Evolutionary conservation across 352 stramenopile genomes (phyloP).

Genomic region (Phytophthora capsici): DNA sequence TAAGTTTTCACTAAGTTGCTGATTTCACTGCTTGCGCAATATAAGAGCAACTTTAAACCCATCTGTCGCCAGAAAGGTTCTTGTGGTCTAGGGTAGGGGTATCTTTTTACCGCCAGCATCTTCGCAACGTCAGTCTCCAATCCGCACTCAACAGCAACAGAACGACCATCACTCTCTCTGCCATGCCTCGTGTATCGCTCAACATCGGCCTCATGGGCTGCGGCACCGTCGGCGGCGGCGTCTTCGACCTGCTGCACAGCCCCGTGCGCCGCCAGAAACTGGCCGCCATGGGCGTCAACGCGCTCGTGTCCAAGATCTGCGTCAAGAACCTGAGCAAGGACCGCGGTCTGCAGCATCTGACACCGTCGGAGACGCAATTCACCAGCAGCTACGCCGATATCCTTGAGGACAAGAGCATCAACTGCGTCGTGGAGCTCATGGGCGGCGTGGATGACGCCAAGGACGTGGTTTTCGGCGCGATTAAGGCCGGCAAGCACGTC

Average conservation of each 20-base stretch:
- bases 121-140: conserved; percentile 18
- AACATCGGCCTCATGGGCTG: conserved; percentile 91
- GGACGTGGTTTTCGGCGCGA: conserved; percentile 92
- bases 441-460: conserved; percentile 95
- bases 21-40: conserved; percentile 12
- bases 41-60: neutral
- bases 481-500: conserved; percentile 93
- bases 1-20: neutral
- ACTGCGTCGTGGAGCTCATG: conserved; percentile 97
- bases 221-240: conserved; percentile 87
- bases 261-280: conserved; percentile 61
- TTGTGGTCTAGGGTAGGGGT: conserved; percentile 16
- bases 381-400: conserved; percentile 86
- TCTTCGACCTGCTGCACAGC: conserved; percentile 88
- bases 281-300: conserved; percentile 66
- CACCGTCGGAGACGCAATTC: conserved; percentile 52
- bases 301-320: conserved; percentile 88
- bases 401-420: conserved; percentile 92
- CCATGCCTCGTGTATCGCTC: conserved; percentile 46
- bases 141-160: neutral
- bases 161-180: neutral
- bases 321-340: conserved; percentile 82
- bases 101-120: conserved; percentile 4
- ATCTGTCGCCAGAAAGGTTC: conserved; percentile 5
- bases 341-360: conserved; percentile 70